phyloP scores from a whole-genome alignment of 208 protist species.

The Acanthamoeba culbertsoni region DNA sequence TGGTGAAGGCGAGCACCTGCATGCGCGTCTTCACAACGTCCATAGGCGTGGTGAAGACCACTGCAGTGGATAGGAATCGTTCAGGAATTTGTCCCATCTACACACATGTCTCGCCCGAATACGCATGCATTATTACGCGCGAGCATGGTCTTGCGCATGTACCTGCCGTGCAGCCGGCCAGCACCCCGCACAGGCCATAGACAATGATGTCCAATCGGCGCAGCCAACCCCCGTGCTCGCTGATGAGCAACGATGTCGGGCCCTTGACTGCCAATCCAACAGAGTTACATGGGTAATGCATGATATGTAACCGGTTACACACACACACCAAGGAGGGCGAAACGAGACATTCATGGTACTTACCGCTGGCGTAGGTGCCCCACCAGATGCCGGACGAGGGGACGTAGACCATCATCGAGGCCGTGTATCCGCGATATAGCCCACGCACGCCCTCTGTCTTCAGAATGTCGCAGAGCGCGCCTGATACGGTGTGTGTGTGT shows the following conservation, averaged over 20 bases:
- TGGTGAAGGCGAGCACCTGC: not conserved
- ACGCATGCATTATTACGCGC: too few relatives aligned
- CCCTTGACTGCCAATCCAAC: not conserved
- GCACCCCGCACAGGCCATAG: not conserved
- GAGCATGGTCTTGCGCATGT: not conserved
- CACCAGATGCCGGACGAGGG: slow-evolving; percentile 31
- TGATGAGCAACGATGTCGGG: not conserved
- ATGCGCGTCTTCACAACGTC: slow-evolving; percentile 34
- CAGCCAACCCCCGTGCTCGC: not conserved
- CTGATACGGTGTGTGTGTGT: too few relatives aligned
- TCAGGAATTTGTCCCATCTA: too few relatives aligned
- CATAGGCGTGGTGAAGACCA: not conserved
- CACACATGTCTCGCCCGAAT: too few relatives aligned
- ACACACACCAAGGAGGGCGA: too few relatives aligned
- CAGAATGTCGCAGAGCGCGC: not conserved
- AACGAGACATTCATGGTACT: not conserved
- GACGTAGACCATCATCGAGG: slow-evolving; percentile 30
- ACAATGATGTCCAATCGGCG: not conserved
- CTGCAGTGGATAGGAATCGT: not conserved
- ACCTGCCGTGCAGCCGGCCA: slow-evolving; percentile 2
- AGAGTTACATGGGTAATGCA: not conserved
- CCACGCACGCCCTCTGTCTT: slow-evolving; percentile 6
- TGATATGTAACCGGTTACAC: too few relatives aligned
- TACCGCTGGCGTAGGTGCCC: not conserved
- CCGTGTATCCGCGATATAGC: slow-evolving; percentile 26